Base-by-base conservation (phyloP, 78 protist genomes). In the Mastigamoeba balamuthi region DNA sequence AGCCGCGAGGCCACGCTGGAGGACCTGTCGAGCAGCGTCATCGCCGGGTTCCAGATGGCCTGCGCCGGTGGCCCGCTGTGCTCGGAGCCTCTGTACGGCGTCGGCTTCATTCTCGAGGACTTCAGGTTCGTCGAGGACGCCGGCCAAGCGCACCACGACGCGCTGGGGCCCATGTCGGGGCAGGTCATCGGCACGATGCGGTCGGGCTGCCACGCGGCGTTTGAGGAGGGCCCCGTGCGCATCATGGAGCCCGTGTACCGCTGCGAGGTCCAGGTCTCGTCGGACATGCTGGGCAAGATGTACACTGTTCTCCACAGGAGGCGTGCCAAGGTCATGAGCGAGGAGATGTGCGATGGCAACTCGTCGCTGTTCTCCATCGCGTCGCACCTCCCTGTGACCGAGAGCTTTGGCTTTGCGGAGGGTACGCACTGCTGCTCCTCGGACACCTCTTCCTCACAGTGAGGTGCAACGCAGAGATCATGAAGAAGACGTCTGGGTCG, bases 61-160 rank as follows among this genome's bases (percentile, higher is more conserved):
- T 66, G 85, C 6, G 9, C 42, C 3, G 43, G 75, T 2, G 99
- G 99, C 2, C 98, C 99, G 5, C 36, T 96, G 25, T 95, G 98
- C 80, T 96, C 89, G 6, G 99, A 97, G 68, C 98, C 99, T n/a
- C 72, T 96, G 90, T 64, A 6, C 33, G 97, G 96, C 2, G 98
- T 96, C 23, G 38, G 80, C 40, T 53, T 95, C 37, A 76, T 78
- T 3, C 1, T 35, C 40, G 6, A 1, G 4, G 42, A 40, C 58
- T 8, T 4, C 5, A 3, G 3, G 7, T 44, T 44, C 37, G 29
- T 0, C 64, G 40, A 0, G 3, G 42, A 4, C 28, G 39, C 68
- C 10, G 1, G 1, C 40, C 4, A 28, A 2, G 40, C 42, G 35
- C 63, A 23, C 38, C 36, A 39, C 39, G 67, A 27, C 1, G 33